Conservation (phyloP, 1,284 basidiomycete genomes). For the Tylopilus sp. region DNA sequence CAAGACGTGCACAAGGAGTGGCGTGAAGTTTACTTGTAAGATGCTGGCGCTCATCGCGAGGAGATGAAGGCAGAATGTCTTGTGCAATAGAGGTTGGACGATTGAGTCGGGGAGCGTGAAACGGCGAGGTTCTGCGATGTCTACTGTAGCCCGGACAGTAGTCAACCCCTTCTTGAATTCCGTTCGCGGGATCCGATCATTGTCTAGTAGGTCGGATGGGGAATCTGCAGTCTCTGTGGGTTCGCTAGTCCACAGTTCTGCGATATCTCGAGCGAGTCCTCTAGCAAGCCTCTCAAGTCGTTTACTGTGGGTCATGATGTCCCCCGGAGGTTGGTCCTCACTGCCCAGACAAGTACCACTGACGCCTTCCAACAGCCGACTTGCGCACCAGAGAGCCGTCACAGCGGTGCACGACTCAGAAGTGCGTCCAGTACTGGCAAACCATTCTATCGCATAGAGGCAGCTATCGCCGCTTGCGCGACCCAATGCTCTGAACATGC, state of each 20-base stretch:
- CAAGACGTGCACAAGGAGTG: constrained; percentile 74
- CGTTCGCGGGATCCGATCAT: constrained; percentile 34
- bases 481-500: constrained; percentile 76
- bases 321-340: constrained; percentile 24
- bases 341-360: constrained; percentile 44
- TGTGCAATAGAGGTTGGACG: constrained; percentile 54
- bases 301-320: constrained; percentile 40
- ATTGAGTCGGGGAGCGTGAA: constrained; percentile 29
- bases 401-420: constrained; percentile 50
- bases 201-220: constrained; percentile 19
- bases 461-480: constrained; percentile 65
- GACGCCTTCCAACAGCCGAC: constrained; percentile 72
- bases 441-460: constrained; percentile 81
- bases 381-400: constrained; percentile 83
- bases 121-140: constrained; percentile 45
- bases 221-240: constrained; percentile 17
- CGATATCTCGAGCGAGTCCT: constrained; percentile 58
- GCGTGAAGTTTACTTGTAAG: constrained; percentile 62
- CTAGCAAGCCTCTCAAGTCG: constrained; percentile 65
- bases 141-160: constrained; percentile 38
- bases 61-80: constrained; percentile 66
- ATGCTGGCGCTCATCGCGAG: constrained; percentile 70
- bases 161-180: constrained; percentile 51
- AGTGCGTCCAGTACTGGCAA: constrained; percentile 58
- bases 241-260: constrained; percentile 67